Conservation (phyloP, 73 alveolate genomes). For the Uronychia binucleata region DNA sequence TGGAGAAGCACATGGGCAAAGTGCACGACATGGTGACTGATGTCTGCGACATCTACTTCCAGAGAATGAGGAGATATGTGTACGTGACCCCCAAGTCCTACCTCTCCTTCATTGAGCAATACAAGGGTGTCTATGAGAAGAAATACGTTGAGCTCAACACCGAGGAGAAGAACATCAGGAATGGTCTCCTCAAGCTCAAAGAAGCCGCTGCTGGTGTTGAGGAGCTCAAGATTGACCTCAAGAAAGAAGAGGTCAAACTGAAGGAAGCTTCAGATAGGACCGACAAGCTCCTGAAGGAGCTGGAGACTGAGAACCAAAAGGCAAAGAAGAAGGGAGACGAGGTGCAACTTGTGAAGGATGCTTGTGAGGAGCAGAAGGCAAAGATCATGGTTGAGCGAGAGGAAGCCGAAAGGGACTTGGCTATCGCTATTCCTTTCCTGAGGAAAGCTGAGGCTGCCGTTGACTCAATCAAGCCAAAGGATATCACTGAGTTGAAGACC, state of each 20-base stretch:
- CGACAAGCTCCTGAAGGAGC: constrained; percentile 93
- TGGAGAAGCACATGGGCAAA: constrained; percentile 98
- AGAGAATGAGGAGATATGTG: constrained; percentile 99
- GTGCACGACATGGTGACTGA: constrained; percentile 96
- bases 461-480: constrained; percentile 91
- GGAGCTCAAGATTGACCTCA: constrained; percentile 86
- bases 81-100: constrained; percentile 99
- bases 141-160: constrained; percentile 91
- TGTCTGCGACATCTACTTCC: constrained; percentile 96
- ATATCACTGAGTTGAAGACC: constrained; percentile 93
- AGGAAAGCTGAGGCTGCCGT: constrained; percentile 97
- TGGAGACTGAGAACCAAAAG: constrained; percentile 95
- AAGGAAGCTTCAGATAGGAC: constrained; percentile 90
- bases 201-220: constrained; percentile 87
- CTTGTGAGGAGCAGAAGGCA: constrained; percentile 94
- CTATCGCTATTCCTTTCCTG: constrained; percentile 98
- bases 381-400: constrained; percentile 94
- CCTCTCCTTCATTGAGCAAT: constrained; percentile 98
- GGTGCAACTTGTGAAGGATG: constrained; percentile 95
- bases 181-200: constrained; percentile 84
- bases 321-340: constrained; percentile 98
- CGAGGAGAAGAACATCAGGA: constrained; percentile 87
- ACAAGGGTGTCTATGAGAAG: constrained; percentile 94
- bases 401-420: constrained; percentile 98
- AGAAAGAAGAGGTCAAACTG: constrained; percentile 77